A percentile compares a stretch with the other conserved stretches of the same genome.
phyloP scores from a whole-genome alignment of 2,329 filamentous ascomycete genomes.

The Incumbomyces lentus region DNA sequence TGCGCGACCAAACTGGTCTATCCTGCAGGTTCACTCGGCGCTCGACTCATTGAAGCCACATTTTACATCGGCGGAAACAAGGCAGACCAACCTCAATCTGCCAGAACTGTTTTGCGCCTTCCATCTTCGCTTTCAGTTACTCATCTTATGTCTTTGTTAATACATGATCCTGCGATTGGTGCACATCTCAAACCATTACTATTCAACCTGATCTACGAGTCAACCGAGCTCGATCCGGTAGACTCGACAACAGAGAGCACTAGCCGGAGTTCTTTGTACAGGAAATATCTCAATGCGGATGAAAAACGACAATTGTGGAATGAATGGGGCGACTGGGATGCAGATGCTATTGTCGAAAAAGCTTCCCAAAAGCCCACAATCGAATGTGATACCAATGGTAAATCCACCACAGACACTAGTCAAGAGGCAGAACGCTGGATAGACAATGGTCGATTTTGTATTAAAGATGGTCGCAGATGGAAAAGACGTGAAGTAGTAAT shows the following conservation, averaged over 20 bases:
- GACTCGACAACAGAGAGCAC: constrained; percentile 24
- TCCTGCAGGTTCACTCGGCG: constrained; percentile 73
- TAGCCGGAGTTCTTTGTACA: constrained; percentile 3
- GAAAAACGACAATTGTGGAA: constrained; percentile 48
- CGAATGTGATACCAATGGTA: constrained; percentile 29
- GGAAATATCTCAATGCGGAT: constrained; percentile 24
- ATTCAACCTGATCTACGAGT: constrained; percentile 71
- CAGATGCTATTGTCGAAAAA: constrained; percentile 38
- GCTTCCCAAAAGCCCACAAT: constrained; percentile 32
- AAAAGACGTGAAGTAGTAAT: constrained; percentile 71
- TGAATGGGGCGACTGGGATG: constrained; percentile 27
- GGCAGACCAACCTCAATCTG: constrained; percentile 7
- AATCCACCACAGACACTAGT: constrained; percentile 26
- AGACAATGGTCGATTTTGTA: constrained; percentile 13
- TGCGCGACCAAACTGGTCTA: constrained; percentile 25
- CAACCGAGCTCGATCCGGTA: constrained; percentile 78
- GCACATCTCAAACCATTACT: constrained; percentile 42
- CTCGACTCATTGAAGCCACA: constrained; percentile 54
- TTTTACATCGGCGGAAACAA: constrained; percentile 43
- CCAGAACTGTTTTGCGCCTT: background rate
- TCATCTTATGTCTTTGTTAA: constrained; percentile 68
- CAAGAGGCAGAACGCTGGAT: constrained; percentile 6
- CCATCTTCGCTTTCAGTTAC: constrained; percentile 59
- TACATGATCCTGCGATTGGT: constrained; percentile 43
- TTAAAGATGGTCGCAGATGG: constrained; percentile 45